Evolutionary conservation across 2,329 filamentous ascomycete genomes (phyloP).

Genomic region (Nannizziopsis arthrosporioides): DNA sequence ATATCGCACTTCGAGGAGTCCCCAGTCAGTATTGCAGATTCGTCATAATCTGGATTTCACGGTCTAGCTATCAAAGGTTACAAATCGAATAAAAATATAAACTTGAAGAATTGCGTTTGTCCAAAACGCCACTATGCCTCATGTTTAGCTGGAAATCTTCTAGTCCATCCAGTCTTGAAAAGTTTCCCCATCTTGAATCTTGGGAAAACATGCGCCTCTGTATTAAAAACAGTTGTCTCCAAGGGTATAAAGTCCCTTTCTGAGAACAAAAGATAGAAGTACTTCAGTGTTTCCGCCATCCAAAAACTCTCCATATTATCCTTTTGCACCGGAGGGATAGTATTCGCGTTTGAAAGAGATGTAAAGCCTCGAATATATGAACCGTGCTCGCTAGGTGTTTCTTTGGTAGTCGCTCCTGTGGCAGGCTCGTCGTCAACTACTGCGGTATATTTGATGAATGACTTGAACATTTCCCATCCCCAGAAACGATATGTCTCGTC

Average conservation of each 20-base stretch:
- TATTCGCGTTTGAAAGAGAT: slow-evolving; percentile 62
- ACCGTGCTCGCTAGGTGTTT: neutral
- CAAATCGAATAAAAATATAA: no score
- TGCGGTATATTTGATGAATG: slow-evolving; percentile 74
- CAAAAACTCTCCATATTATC: slow-evolving; percentile 99
- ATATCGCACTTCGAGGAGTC: no score
- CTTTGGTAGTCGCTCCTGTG: neutral
- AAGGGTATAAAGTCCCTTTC: slow-evolving; percentile 70
- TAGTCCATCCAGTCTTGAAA: slow-evolving; percentile 32
- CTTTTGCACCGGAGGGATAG: slow-evolving; percentile 53
- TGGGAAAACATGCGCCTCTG: slow-evolving; percentile 84
- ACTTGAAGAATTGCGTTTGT: neutral
- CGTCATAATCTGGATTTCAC: no score
- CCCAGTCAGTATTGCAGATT: no score
- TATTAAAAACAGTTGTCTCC: slow-evolving; percentile 84
- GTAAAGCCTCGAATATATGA: slow-evolving; percentile 54
- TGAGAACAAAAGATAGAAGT: slow-evolving; percentile 91
- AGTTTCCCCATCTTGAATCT: slow-evolving; percentile 60
- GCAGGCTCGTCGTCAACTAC: slow-evolving; percentile 45
- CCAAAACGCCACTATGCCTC: slow-evolving; percentile 14
- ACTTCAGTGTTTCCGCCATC: slow-evolving; percentile 96
- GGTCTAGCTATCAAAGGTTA: no score
- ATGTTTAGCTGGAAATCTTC: slow-evolving; percentile 18
- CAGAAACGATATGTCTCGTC: slow-evolving; percentile 82
- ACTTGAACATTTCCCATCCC: slow-evolving; percentile 98